These are phyloP conservation scores for Candida boidinii DNA, from an alignment of 805 yeast species.

Conservation along the genomic window DNA sequence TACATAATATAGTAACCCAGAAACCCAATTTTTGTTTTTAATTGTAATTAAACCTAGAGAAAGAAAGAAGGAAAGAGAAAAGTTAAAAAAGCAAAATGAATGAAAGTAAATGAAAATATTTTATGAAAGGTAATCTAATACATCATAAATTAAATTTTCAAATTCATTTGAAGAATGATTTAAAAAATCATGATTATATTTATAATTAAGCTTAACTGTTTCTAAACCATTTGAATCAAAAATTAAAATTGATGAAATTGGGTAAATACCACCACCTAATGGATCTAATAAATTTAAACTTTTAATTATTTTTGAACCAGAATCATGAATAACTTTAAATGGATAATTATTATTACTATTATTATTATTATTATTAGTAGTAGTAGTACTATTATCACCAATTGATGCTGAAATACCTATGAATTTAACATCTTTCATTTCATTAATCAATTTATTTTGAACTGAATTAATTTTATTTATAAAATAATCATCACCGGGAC, in stretches of 20 bases:
- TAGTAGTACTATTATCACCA: too few species aligned
- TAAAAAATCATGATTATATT: constrained; percentile 16
- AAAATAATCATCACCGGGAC: too few species aligned
- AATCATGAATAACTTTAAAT: constrained; percentile 21
- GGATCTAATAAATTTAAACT: constrained; percentile 20
- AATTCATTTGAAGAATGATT: constrained; percentile 7
- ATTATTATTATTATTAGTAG: too few species aligned
- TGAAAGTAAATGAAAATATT: too few species aligned
- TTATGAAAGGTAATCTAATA: constrained; percentile 6
- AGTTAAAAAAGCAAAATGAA: too few species aligned
- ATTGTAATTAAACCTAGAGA: too few species aligned
- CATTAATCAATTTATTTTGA: too few species aligned
- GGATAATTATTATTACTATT: too few species aligned
- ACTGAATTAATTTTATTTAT: too few species aligned
- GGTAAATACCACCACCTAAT: constrained; percentile 27
- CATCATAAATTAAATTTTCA: constrained; percentile 7
- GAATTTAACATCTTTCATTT: constrained; percentile 1
- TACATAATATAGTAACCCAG: too few species aligned
- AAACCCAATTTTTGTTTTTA: too few species aligned
- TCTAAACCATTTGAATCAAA: constrained; percentile 17
- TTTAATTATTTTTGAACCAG: constrained; percentile 15
- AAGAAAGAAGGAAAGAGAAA: too few species aligned
- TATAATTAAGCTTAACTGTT: constrained; percentile 13
- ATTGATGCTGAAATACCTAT: constrained; percentile 17
- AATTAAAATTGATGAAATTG: constrained; percentile 20